Conservation (phyloP, 176 grass and related monocot genomes). For the Oryza longistaminata region DNA sequence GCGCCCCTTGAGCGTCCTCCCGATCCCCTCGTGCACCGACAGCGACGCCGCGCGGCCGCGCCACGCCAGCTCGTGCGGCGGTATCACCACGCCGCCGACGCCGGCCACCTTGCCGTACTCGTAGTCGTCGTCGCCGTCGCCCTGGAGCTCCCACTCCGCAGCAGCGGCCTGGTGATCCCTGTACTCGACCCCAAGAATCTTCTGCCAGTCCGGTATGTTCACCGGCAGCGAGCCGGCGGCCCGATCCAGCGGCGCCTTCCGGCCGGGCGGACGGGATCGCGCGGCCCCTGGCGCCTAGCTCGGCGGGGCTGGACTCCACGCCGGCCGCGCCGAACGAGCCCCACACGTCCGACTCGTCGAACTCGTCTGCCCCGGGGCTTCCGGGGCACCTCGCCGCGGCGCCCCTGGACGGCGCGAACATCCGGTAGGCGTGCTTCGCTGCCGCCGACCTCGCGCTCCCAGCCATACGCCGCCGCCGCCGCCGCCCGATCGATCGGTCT, state of each 20-base stretch:
- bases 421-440: conserved; percentile 64
- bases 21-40: conserved; percentile 92
- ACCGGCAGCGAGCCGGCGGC: conserved; percentile 64
- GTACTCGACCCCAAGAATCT: conserved; percentile 74
- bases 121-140: conserved; percentile 35
- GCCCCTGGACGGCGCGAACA: conserved; percentile 57
- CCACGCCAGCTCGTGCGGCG: conserved; percentile 86
- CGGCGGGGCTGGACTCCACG: neutral
- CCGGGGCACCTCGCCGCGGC: conserved; percentile 22
- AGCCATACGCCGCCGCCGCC: conserved; percentile 40
- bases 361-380: conserved; percentile 55
- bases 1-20: conserved; percentile 88
- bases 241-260: conserved; percentile 32
- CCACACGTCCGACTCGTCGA: conserved; percentile 89
- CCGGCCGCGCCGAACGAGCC: conserved; percentile 17
- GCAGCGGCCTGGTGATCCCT: conserved; percentile 23
- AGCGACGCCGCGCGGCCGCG: conserved; percentile 57
- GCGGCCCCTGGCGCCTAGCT: neutral
- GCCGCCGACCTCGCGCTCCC: conserved; percentile 51
- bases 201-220: conserved; percentile 89
- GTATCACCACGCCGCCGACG: conserved; percentile 40
- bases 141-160: conserved; percentile 41
- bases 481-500: neutral
- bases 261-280: conserved; percentile 32
- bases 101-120: neutral